phyloP scores from a whole-genome alignment of 164 flowering plant genomes.

The Hamamelis virginiana region DNA sequence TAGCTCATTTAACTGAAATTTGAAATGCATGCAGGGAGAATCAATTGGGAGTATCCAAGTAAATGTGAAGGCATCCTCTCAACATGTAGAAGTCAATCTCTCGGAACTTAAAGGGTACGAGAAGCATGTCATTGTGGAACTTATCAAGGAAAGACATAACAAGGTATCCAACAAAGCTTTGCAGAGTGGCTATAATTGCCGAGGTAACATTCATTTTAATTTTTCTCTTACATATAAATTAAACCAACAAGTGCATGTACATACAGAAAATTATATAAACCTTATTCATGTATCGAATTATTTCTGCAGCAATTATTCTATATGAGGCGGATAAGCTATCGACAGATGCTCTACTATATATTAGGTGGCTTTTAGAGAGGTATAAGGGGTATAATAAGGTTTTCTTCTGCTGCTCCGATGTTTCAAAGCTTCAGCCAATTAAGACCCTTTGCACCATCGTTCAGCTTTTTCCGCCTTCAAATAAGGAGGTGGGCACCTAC shows the following conservation, averaged over 20 bases:
- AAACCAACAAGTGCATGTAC: neutral
- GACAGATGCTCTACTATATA: slow-evolving; percentile 50
- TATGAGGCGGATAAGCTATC: slow-evolving; percentile 64
- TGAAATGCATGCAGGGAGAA: slow-evolving; percentile 81
- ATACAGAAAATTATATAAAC: too few species aligned
- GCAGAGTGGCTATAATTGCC: slow-evolving; percentile 25
- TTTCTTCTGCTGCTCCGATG: slow-evolving; percentile 69
- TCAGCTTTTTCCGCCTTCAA: slow-evolving; percentile 58
- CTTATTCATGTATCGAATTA: too few species aligned
- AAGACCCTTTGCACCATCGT: slow-evolving; percentile 44
- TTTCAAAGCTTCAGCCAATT: slow-evolving; percentile 52
- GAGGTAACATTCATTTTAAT: slow-evolving; percentile 32
- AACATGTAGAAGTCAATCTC: slow-evolving; percentile 59
- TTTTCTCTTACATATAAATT: neutral
- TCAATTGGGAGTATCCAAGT: slow-evolving; percentile 36
- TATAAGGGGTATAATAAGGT: slow-evolving; percentile 48
- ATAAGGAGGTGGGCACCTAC: slow-evolving; percentile 43
- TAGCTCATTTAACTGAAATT: too few species aligned
- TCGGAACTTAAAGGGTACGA: slow-evolving; percentile 66
- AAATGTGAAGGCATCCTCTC: slow-evolving; percentile 41
- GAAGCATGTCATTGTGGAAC: slow-evolving; percentile 56
- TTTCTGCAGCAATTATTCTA: slow-evolving; percentile 52
- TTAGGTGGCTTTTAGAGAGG: slow-evolving; percentile 63
- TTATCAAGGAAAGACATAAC: slow-evolving; percentile 43
- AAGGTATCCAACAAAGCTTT: slow-evolving; percentile 10